phyloP scores from a whole-genome alignment of 371 early-diverging fungal genomes.

The Mortierella sp. region DNA sequence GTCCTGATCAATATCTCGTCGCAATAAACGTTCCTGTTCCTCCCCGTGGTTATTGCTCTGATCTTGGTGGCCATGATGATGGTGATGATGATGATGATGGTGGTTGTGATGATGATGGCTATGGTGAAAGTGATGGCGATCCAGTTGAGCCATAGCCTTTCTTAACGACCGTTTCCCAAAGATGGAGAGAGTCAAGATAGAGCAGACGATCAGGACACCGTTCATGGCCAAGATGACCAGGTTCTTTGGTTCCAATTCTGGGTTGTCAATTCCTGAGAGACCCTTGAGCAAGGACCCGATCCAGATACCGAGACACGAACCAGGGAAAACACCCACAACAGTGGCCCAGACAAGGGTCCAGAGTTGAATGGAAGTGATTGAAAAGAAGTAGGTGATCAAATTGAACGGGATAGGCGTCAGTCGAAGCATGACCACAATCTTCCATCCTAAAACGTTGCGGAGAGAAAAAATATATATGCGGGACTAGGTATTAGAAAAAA shows the following conservation, averaged over 20 bases:
- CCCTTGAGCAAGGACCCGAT: slow-evolving; percentile 54
- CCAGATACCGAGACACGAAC: slow-evolving; percentile 55
- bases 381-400: slow-evolving; percentile 54
- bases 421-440: slow-evolving; percentile 55
- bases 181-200: slow-evolving; percentile 49
- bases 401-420: slow-evolving; percentile 56
- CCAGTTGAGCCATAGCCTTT: slow-evolving; percentile 44
- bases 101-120: slow-evolving; percentile 16
- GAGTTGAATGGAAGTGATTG: slow-evolving; percentile 50
- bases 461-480: neutral
- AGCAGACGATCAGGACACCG: slow-evolving; percentile 47
- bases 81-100: slow-evolving; percentile 16
- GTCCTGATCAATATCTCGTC: neutral
- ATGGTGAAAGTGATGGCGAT: slow-evolving; percentile 21
- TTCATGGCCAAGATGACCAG: slow-evolving; percentile 52
- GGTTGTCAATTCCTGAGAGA: slow-evolving; percentile 52
- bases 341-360: slow-evolving; percentile 50
- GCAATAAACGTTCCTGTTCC: neutral
- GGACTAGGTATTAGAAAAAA: neutral
- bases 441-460: slow-evolving; percentile 43
- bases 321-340: slow-evolving; percentile 47
- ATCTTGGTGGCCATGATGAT: neutral
- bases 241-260: slow-evolving; percentile 49
- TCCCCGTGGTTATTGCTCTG: neutral
- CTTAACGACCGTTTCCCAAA: slow-evolving; percentile 54